These are phyloP conservation scores for Pseudocercospora cruenta DNA, from an alignment of 2,329 filamentous ascomycete genomes.

Conservation along the genomic window DNA sequence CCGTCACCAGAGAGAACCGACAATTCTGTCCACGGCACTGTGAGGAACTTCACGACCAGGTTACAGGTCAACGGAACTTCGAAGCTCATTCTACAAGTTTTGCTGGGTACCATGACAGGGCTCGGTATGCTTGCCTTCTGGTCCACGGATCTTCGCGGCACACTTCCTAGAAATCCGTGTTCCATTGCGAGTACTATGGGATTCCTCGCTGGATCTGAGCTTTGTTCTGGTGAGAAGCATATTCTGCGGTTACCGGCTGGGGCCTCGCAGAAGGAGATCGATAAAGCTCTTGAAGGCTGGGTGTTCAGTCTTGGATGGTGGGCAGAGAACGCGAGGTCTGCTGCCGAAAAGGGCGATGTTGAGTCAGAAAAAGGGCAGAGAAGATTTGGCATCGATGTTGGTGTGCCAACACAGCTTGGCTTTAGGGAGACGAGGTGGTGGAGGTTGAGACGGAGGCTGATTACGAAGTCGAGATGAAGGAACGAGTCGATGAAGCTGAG, in stretches of 20 bases:
- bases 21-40: no score
- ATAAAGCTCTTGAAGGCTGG: slow-evolving; percentile 10
- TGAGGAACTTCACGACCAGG: no score
- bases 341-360: background rate
- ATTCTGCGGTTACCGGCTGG: background rate
- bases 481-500: no score
- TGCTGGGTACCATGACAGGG: background rate
- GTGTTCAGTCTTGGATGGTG: slow-evolving; percentile 15
- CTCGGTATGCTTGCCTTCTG: slow-evolving; percentile 1
- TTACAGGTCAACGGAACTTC: slow-evolving; percentile 1
- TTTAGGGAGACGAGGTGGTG: background rate
- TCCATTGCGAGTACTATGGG: slow-evolving; percentile 13
- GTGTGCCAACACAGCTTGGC: slow-evolving; percentile 9
- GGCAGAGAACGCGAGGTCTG: background rate
- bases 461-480: no score
- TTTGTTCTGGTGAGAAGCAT: slow-evolving; percentile 6
- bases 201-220: slow-evolving; percentile 11
- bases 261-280: slow-evolving; percentile 1
- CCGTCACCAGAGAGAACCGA: no score
- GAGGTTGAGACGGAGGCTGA: no score
- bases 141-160: slow-evolving; percentile 8
- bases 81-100: slow-evolving; percentile 9
- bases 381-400: slow-evolving; percentile 14
- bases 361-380: background rate
- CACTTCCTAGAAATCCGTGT: slow-evolving; percentile 10